Evolutionary conservation across 257 asterid species (phyloP), one percentile per base, ranked within the genome.

Genomic region (Nicotiana otophora): DNA sequence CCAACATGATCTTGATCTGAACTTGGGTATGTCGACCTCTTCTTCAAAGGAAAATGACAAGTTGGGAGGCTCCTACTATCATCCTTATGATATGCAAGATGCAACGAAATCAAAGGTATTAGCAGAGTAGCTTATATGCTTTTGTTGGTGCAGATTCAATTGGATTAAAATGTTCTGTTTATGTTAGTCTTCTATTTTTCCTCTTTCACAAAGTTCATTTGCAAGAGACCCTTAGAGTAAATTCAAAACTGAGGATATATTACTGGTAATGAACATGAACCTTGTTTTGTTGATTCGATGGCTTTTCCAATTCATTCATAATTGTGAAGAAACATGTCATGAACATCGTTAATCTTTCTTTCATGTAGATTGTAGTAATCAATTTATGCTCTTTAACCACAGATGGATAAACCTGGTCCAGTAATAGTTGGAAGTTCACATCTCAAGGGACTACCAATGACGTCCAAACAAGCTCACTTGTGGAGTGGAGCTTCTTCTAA

Each of bases 21-120:
- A 90, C 87, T 88, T 93, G 88, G 92, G 95, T 83, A 92, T 92
- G 61, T 87, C 95, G 5, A 88, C 82, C 81, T 81, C 91, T 64
- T 87, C 87, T 77, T 83, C 84, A 0, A 88, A 90, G 83, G 90
- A 88, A 82, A 84, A 76, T 80, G 91, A 81, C 65, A 87, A 86
- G 82, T 78, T 79, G 23, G 87, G 86, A 74, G 67, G 51, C 10
- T 70, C 83, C 64, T 85, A 77, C n/a, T 88, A 84, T 89, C 90
- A 85, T 84, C 88, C 92, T 12, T 85, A 89, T 12, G 82, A 89
- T 30, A 85, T 82, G 63, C 89, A 88, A 76, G 88, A 80, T n/a
- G 54, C 89, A 66, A 89, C 83, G 61, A 65, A 82, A 80, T 78
- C 85, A 0, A 90, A 87, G 93, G 96, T 89, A 81, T 53, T 2